Percentiles rank a stretch among this genome's conserved stretches.
These are phyloP conservation scores for Leucosporidium creatinivorum DNA, from an alignment of 768 basidiomycete genomes.

Conservation along the genomic window DNA sequence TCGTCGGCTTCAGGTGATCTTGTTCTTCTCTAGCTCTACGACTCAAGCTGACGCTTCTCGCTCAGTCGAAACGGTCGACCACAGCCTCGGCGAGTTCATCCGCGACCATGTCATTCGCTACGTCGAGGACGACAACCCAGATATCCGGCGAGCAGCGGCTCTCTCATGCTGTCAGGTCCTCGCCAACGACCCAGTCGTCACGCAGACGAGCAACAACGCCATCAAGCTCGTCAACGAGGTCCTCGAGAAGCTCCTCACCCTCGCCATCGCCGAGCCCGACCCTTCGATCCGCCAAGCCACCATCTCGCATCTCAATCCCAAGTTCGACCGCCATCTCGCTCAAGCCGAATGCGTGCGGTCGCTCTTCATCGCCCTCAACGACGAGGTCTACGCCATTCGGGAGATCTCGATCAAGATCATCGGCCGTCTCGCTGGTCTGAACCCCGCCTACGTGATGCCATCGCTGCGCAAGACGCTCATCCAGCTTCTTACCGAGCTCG, in stretches of 20 bases:
- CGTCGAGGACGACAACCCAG: slow-evolving; percentile 81
- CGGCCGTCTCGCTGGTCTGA: slow-evolving; percentile 85
- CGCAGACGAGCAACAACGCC: slow-evolving; percentile 89
- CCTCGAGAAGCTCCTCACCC: slow-evolving; percentile 88
- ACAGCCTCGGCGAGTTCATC: slow-evolving; percentile 91
- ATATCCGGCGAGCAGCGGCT: slow-evolving; percentile 82
- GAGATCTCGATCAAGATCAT: slow-evolving; percentile 84
- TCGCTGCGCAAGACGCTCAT: slow-evolving; percentile 90
- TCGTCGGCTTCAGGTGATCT: not conserved
- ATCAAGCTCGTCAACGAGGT: slow-evolving; percentile 97
- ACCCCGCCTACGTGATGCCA: slow-evolving; percentile 98
- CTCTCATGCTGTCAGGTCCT: slow-evolving; percentile 86
- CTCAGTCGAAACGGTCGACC: slow-evolving; percentile 51
- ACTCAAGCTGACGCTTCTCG: not conserved
- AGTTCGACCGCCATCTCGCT: slow-evolving; percentile 92
- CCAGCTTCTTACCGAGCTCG: slow-evolving; percentile 89
- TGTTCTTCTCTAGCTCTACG: not conserved
- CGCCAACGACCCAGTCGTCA: slow-evolving; percentile 88
- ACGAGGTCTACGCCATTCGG: slow-evolving; percentile 89
- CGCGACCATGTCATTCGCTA: slow-evolving; percentile 84
- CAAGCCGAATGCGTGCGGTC: slow-evolving; percentile 98
- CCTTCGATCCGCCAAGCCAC: slow-evolving; percentile 77
- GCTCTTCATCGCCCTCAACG: slow-evolving; percentile 92
- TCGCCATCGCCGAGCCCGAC: slow-evolving; percentile 74
- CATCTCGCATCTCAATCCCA: slow-evolving; percentile 74